Percentiles rank a stretch among this genome's conserved stretches.
phyloP scores from a whole-genome alignment of 345 rosid species.

The Arabidopsis suecica region DNA sequence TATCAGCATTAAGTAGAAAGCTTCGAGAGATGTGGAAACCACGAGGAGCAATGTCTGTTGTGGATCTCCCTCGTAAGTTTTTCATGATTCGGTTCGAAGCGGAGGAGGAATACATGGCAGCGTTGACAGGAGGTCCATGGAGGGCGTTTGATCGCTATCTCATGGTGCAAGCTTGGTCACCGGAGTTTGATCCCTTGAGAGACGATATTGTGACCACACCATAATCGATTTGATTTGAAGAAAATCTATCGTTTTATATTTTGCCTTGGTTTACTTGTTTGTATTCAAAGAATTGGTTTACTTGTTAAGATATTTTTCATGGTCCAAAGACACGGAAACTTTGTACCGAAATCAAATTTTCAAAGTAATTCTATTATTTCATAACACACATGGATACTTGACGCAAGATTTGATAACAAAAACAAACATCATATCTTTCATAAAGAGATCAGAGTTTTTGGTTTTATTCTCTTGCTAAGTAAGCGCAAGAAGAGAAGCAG shows the following conservation, averaged over 20 bases:
- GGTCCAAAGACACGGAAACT: background rate
- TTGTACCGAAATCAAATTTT: background rate
- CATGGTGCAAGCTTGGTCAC: too few relatives aligned
- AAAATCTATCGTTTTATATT: background rate
- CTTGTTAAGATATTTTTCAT: too few relatives aligned
- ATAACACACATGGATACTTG: background rate
- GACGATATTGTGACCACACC: too few relatives aligned
- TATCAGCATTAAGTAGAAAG: too few relatives aligned
- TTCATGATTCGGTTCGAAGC: too few relatives aligned
- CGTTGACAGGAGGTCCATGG: too few relatives aligned
- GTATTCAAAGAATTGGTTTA: background rate
- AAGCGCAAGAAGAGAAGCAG: background rate
- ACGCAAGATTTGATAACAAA: background rate
- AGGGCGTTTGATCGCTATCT: too few relatives aligned
- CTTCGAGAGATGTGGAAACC: too few relatives aligned
- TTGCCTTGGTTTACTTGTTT: background rate
- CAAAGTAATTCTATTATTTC: background rate
- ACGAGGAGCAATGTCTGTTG: too few relatives aligned
- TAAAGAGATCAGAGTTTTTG: constrained; percentile 31
- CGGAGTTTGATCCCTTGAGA: too few relatives aligned
- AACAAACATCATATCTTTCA: constrained; percentile 27
- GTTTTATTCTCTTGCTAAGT: constrained; percentile 41
- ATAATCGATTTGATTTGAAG: background rate
- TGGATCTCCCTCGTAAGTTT: too few relatives aligned
- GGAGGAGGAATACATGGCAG: too few relatives aligned